Evolutionary conservation across 2,329 filamentous ascomycete species (phyloP).

Genomic region (Neopestalotiopsis sp.): DNA sequence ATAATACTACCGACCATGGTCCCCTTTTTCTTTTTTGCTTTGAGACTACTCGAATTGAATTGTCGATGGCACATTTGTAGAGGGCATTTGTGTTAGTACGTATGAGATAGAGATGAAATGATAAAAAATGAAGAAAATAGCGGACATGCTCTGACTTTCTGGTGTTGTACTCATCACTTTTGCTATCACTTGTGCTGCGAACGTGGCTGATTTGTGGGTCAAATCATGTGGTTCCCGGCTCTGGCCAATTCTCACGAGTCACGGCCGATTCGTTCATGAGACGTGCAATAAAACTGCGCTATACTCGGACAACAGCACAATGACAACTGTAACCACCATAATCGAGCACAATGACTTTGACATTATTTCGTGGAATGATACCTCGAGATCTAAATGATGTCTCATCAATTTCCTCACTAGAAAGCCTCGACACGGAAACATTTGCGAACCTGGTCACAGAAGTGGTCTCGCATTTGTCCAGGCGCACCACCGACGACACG

Average conservation of each 20-base stretch:
- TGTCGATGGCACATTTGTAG: not conserved
- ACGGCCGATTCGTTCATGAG: too few relatives aligned
- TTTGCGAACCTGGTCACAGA: not conserved
- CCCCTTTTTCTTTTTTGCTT: slow-evolving; percentile 16
- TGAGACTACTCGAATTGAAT: slow-evolving; percentile 1
- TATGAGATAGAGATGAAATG: slow-evolving; percentile 1
- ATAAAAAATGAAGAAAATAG: slow-evolving; percentile 2
- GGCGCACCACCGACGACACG: not conserved
- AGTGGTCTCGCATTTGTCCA: not conserved
- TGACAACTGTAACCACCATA: not conserved
- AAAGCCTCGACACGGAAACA: not conserved
- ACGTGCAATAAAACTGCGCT: not conserved
- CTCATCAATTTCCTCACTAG: not conserved
- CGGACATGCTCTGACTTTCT: not conserved
- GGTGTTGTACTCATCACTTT: too few relatives aligned
- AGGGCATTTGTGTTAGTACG: not conserved
- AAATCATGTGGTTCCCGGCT: too few relatives aligned
- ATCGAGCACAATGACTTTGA: not conserved
- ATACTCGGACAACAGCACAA: not conserved
- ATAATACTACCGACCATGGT: not conserved
- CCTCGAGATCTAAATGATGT: not conserved
- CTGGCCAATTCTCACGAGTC: too few relatives aligned
- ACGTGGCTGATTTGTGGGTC: too few relatives aligned
- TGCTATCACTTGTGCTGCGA: too few relatives aligned
- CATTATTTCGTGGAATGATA: not conserved